Conservation (phyloP, 805 yeast species). For the Zygotorulaspora florentina region DNA sequence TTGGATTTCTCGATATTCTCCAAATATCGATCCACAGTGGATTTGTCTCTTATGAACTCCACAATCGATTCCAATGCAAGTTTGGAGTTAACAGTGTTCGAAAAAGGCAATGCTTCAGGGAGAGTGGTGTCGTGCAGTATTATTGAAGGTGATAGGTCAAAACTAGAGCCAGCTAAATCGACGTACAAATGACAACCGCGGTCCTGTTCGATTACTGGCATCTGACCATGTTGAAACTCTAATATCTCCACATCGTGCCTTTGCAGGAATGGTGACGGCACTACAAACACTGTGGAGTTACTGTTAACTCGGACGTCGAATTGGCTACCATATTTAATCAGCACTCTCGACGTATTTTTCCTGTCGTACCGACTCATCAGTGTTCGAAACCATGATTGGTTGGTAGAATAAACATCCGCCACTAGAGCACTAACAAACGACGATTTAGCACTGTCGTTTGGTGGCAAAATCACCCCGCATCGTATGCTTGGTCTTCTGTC, state of each 20-base stretch:
- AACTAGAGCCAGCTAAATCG: constrained; percentile 7
- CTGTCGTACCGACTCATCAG: constrained; percentile 12
- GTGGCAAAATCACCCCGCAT: constrained; percentile 30
- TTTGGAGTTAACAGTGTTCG: constrained; percentile 27
- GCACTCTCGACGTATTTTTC: constrained; percentile 5
- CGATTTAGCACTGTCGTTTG: constrained; percentile 11
- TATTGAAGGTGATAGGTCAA: constrained; percentile 12
- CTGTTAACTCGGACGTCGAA: constrained; percentile 16
- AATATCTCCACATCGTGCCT: constrained; percentile 26
- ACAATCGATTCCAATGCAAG: constrained; percentile 21
- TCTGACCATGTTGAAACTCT: constrained; percentile 17
- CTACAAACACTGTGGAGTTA: constrained; percentile 12
- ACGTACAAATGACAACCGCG: constrained; percentile 35
- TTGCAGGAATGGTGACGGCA: constrained; percentile 32
- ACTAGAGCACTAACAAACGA: constrained; percentile 28
- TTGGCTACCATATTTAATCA: constrained; percentile 22
- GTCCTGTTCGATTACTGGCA: neutral
- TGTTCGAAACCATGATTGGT: constrained; percentile 32
- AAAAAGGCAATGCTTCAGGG: constrained; percentile 2
- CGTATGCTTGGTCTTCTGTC: constrained; percentile 21
- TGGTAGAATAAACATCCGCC: constrained; percentile 33
- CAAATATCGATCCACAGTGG: constrained; percentile 28
- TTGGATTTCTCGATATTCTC: constrained; percentile 24
- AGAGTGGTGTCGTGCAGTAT: neutral
- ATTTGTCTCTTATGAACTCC: constrained; percentile 28